Base-by-base conservation (phyloP, 352 stramenopile genomes). In the Globisporangium cederbergense region DNA sequence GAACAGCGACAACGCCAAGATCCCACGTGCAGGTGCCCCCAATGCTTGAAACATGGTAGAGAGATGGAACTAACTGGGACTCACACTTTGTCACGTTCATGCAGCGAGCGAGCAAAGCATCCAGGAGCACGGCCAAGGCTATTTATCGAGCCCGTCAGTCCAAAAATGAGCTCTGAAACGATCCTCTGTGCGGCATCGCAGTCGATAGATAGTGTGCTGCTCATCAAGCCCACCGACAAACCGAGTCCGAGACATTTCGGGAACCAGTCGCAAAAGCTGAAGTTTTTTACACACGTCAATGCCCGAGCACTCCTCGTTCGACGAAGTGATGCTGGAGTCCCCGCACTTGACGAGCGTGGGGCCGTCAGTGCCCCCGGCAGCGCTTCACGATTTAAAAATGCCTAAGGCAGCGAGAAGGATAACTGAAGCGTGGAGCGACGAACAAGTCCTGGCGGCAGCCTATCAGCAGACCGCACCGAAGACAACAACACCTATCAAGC, bases 341-440 rank as follows among this genome's bases (percentile, higher is more conserved):
- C 34, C 34, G 8, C 28, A 50, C 18, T 50, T 71, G n/a, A 22
- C 59, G 45, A 60, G 46, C 28, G 52, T 68, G 14, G 51, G 65
- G 5, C 60, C 65, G 38, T 60, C 56, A 6, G 51, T 60, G 36
- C 47, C 30, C 18, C n/a, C 40, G 32, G 28, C n/a, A 2, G 30
- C 30, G 32, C 25, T 28, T 18, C 51, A 28, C 7, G 53, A 30
- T 22, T 7, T 11, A 3, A 30, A 58, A 28, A 18, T 32, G 30
- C 51, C 25, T 28, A 28, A 58, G 28, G 30, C 28, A 11, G 46
- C 32, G 50, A 47, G 50, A 11, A 53, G 18, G 49, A 67, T 42
- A 34, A 67, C 50, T 0, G 58, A 70, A 34, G 64, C 64, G n/a
- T 70, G 64, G 64, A 57, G 34, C n/a, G 59, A 62, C 6, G 64